These are phyloP conservation scores for Xylaria curta DNA, from an alignment of 495 filamentous ascomycete species.

Conservation along the genomic window DNA sequence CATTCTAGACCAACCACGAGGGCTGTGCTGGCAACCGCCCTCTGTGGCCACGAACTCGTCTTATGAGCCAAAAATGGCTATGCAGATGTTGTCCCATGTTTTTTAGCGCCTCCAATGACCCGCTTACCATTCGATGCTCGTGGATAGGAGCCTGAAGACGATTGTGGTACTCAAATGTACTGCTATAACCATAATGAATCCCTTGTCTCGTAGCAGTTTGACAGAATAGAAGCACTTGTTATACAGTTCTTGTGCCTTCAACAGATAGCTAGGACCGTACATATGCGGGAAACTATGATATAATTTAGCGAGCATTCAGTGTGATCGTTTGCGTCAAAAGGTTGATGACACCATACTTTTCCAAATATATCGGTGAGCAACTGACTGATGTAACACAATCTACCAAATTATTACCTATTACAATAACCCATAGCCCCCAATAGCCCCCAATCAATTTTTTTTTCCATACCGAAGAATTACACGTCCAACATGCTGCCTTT, in stretches of 20 bases:
- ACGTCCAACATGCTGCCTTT: neutral
- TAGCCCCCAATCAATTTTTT: neutral
- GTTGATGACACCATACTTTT: neutral
- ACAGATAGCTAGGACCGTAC: neutral
- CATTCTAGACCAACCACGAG: constrained; percentile 4
- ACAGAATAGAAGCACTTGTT: neutral
- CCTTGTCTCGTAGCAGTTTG: neutral
- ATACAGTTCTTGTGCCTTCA: neutral
- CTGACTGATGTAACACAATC: neutral
- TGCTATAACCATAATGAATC: neutral
- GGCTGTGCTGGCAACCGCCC: constrained; percentile 20
- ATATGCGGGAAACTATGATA: neutral
- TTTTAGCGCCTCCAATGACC: constrained; percentile 10
- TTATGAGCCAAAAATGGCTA: constrained; percentile 3
- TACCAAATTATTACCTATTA: constrained; percentile 10
- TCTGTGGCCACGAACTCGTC: constrained; percentile 7
- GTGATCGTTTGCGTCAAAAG: neutral
- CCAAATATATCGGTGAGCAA: neutral
- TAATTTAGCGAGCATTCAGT: neutral
- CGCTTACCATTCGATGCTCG: constrained; percentile 1
- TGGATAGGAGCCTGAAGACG: neutral
- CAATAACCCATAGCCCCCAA: constrained; percentile 1
- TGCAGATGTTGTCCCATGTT: neutral
- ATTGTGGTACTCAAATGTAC: neutral
- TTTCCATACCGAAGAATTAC: neutral